Base-by-base conservation (phyloP, 2,329 filamentous ascomycete species). In the Trichoderma koningiopsis region DNA sequence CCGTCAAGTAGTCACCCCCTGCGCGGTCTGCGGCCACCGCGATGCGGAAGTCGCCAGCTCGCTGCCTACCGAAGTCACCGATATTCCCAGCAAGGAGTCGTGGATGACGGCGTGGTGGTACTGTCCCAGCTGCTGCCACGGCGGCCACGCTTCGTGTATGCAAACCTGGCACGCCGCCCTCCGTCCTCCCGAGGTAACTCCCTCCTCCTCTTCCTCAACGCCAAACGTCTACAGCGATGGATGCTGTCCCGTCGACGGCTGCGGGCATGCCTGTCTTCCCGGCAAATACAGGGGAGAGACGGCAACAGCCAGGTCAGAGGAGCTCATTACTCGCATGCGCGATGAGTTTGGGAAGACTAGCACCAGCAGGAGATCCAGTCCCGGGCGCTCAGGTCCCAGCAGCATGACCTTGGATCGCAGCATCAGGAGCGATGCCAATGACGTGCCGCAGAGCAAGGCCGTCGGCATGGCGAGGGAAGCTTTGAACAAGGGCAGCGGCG, bases 211-310 rank as follows among this genome's bases (percentile, higher is more conserved):
- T 7, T 43, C 40, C 8, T 70, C 71, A 5, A 71, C 72, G 0
- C 72, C 75, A 0, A 71, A 73, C 35, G 78, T 79, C 27, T 81
- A 77, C 72, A 85, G 84, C 37, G 86, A 85, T 59, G 88, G 88
- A 0, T 89, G 85, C 76, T 91, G 88, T 72, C 88, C 88, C 1
- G 78, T 89, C n/a, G 87, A 90, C 71, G 88, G 88, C 0, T 91
- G 88, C 74, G 85, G 88, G 3, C 88, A 91, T 73, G 86, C 86
- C 33, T 91, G 88, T 71, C 81, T 90, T 0, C 87, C 87, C 0
- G 86, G 87, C 0, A 80, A 80, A 43, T 89, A 87, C 78, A 82
- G 86, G 5, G 80, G 84, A 7, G 85, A 87, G 72, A 81, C 75
- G 1, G 78, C 76, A 31, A 82, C 81, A 0, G 80, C 80, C 3